A percentile compares a stretch with the other conserved stretches of the same genome.
Evolutionary conservation across 345 rosid species (phyloP).

Genomic region (Clarkia xantiana): DNA sequence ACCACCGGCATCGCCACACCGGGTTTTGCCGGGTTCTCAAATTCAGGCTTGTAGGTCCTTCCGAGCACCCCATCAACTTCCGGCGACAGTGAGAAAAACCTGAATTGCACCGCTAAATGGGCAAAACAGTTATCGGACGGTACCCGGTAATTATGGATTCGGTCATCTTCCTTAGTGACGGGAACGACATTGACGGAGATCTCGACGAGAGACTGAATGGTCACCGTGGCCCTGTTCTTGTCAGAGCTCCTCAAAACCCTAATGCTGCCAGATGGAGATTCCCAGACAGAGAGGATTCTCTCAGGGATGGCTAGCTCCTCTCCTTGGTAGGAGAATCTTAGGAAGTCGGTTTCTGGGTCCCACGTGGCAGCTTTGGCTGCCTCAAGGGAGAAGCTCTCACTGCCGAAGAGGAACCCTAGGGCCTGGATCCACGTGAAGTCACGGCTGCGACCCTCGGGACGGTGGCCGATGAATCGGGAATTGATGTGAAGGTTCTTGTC

Average conservation of each 20-base stretch:
- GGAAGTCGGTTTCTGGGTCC: constrained; percentile 39
- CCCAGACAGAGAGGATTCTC: constrained; percentile 39
- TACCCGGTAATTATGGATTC: constrained; percentile 38
- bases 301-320: constrained; percentile 29
- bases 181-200: constrained; percentile 54
- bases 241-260: constrained; percentile 38
- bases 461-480: constrained; percentile 20
- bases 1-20: constrained; percentile 53
- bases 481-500: not conserved
- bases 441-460: constrained; percentile 31
- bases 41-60: constrained; percentile 48
- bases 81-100: constrained; percentile 40
- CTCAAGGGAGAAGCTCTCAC: constrained; percentile 45
- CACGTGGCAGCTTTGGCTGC: constrained; percentile 36
- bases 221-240: constrained; percentile 39
- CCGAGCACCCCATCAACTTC: constrained; percentile 58
- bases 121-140: constrained; percentile 48
- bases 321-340: constrained; percentile 38
- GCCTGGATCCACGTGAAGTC: constrained; percentile 69
- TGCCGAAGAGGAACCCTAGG: constrained; percentile 36
- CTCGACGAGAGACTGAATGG: constrained; percentile 29
- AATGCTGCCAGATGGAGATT: constrained; percentile 27
- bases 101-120: constrained; percentile 55
- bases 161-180: constrained; percentile 59
- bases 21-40: constrained; percentile 46